Conservation (phyloP, 805 yeast genomes). For the Spathaspora girioi region DNA sequence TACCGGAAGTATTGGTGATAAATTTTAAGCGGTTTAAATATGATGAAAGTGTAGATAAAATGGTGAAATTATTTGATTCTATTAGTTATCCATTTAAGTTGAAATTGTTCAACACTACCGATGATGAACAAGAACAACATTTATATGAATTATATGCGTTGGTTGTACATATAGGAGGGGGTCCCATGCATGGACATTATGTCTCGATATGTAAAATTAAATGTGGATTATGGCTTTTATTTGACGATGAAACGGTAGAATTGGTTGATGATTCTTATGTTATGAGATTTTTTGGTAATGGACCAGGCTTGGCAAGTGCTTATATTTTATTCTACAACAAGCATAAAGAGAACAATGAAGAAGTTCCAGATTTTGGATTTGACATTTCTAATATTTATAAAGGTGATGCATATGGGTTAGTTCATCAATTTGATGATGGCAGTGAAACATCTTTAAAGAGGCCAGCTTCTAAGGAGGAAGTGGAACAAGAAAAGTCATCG, state of each 20-base stretch:
- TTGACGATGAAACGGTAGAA: slow-evolving; percentile 95
- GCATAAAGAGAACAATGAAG: slow-evolving; percentile 26
- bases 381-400: slow-evolving; percentile 26
- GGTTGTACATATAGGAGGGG: slow-evolving; percentile 94
- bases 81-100: slow-evolving; percentile 76
- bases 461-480: slow-evolving; percentile 1
- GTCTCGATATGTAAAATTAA: slow-evolving; percentile 80
- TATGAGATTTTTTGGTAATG: slow-evolving; percentile 81
- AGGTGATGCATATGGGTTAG: slow-evolving; percentile 27
- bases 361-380: slow-evolving; percentile 32
- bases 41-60: slow-evolving; percentile 73
- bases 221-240: slow-evolving; percentile 81
- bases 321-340: slow-evolving; percentile 77
- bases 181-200: slow-evolving; percentile 97
- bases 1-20: slow-evolving; percentile 76
- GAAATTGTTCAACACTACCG: slow-evolving; percentile 64
- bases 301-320: slow-evolving; percentile 86
- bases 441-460: slow-evolving; percentile 10
- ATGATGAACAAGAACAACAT: slow-evolving; percentile 40
- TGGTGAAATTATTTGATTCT: slow-evolving; percentile 82
- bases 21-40: slow-evolving; percentile 92
- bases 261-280: slow-evolving; percentile 81
- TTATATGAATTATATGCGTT: slow-evolving; percentile 80
- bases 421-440: slow-evolving; percentile 9
- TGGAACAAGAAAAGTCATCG: background rate